phyloP scores from a whole-genome alignment of 176 grass and related monocot species.

The Paspalum notatum region DNA sequence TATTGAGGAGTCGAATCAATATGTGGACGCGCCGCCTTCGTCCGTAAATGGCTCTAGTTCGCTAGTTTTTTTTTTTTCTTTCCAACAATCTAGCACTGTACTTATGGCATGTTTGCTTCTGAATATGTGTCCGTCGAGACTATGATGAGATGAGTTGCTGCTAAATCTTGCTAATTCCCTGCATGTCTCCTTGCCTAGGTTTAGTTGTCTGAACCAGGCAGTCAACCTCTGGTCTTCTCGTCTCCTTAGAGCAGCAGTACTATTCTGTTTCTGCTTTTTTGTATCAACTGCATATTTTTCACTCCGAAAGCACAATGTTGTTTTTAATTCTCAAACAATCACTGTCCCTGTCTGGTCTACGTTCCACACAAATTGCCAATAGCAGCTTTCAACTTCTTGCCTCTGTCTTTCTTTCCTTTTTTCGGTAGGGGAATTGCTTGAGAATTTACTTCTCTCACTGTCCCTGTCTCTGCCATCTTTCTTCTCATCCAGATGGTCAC shows the following conservation, averaged over 20 bases:
- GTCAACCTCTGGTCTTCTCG: background rate
- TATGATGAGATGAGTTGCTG: background rate
- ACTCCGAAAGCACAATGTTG: background rate
- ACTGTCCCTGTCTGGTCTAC: background rate
- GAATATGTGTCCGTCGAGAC: background rate
- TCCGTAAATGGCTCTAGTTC: too few species aligned
- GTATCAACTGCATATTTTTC: background rate
- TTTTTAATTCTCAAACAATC: background rate
- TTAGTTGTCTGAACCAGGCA: background rate
- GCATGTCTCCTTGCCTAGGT: background rate
- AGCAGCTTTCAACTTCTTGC: background rate
- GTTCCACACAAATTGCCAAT: background rate
- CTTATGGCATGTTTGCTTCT: too few species aligned
- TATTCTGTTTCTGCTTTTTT: background rate
- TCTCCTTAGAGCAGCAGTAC: too few species aligned
- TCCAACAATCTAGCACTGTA: too few species aligned
- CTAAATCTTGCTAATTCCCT: background rate
- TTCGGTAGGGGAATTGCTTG: background rate
- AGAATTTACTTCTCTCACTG: background rate
- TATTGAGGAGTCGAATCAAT: too few species aligned
- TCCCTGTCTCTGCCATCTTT: constrained; percentile 28
- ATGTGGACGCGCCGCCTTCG: too few species aligned
- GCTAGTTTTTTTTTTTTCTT: too few species aligned
- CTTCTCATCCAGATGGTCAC: constrained; percentile 26
- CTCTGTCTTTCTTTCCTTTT: constrained; percentile 1